These are phyloP conservation scores for Emericellopsis atlantica DNA, from an alignment of 2,329 filamentous ascomycete species.

Conservation along the genomic window DNA sequence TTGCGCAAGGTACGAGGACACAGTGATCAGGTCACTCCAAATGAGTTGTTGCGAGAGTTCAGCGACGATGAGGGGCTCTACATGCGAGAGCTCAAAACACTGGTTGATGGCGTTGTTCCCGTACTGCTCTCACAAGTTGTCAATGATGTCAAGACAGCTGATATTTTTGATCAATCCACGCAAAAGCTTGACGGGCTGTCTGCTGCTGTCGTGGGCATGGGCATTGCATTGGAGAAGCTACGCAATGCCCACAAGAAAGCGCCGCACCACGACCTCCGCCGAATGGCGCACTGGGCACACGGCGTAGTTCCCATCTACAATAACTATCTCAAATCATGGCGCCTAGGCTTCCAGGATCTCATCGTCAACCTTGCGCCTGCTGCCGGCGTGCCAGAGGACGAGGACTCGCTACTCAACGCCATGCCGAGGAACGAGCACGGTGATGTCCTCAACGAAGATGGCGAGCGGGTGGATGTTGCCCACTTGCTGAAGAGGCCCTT, in stretches of 20 bases:
- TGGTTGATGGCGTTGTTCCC: conserved; percentile 91
- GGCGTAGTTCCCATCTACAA: conserved; percentile 67
- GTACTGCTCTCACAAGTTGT: conserved; percentile 80
- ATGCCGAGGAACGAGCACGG: conserved; percentile 51
- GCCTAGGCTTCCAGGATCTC: conserved; percentile 86
- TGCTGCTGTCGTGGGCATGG: conserved; percentile 89
- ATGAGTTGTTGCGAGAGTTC: conserved; percentile 70
- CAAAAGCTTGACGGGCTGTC: conserved; percentile 49
- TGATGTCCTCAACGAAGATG: conserved; percentile 58
- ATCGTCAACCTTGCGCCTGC: conserved; percentile 82
- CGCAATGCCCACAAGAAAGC: conserved; percentile 70
- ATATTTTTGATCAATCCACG: conserved; percentile 49
- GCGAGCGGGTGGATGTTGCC: conserved; percentile 86
- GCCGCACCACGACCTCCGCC: conserved; percentile 58
- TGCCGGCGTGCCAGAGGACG: conserved; percentile 36
- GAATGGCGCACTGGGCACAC: conserved; percentile 71
- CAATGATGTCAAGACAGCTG: conserved; percentile 47
- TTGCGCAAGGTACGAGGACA: conserved; percentile 61
- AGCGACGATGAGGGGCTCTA: conserved; percentile 78
- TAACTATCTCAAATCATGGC: conserved; percentile 79
- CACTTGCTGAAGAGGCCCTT: conserved; percentile 84
- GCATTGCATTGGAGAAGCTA: conserved; percentile 74
- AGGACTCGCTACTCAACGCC: conserved; percentile 45
- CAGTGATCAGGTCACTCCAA: conserved; percentile 53
- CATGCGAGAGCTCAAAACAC: conserved; percentile 76